A percentile compares a stretch with the other conserved stretches of the same genome.
phyloP scores from a whole-genome alignment of 352 stramenopile species.

The Globisporangium splendens region DNA sequence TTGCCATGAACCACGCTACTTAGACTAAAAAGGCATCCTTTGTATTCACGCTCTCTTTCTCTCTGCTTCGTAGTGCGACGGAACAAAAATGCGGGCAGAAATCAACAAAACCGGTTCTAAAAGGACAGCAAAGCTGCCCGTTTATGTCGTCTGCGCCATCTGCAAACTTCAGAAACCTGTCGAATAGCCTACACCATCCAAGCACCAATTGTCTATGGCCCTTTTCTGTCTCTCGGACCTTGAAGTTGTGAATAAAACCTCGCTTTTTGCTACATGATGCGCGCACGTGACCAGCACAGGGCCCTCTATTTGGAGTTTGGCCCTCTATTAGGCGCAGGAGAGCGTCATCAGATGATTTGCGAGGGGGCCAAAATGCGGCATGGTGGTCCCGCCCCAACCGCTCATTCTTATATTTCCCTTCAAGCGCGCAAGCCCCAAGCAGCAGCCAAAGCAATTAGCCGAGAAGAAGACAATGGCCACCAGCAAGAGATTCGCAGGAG shows the following conservation, averaged over 20 bases:
- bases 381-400: neutral
- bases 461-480: conserved; percentile 14
- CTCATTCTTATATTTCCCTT: conserved; percentile 8
- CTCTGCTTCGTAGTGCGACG: too few species aligned
- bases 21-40: too few species aligned
- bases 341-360: conserved; percentile 6
- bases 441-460: neutral
- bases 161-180: conserved; percentile 1
- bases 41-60: too few species aligned
- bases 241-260: neutral
- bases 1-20: too few species aligned
- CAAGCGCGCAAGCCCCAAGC: conserved; percentile 13
- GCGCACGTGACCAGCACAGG: neutral
- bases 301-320: neutral
- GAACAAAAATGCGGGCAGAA: too few species aligned
- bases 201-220: neutral
- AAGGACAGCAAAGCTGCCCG: neutral
- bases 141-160: neutral
- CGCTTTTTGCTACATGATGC: neutral
- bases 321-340: neutral
- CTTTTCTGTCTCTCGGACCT: too few species aligned
- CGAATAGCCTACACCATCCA: neutral
- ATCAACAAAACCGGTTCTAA: too few species aligned
- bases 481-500: conserved; percentile 33
- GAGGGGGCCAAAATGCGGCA: neutral